A percentile compares a stretch with the other conserved stretches of the same genome.
phyloP scores from a whole-genome alignment of 495 filamentous ascomycete species.

The Geoglossum glabrum region DNA sequence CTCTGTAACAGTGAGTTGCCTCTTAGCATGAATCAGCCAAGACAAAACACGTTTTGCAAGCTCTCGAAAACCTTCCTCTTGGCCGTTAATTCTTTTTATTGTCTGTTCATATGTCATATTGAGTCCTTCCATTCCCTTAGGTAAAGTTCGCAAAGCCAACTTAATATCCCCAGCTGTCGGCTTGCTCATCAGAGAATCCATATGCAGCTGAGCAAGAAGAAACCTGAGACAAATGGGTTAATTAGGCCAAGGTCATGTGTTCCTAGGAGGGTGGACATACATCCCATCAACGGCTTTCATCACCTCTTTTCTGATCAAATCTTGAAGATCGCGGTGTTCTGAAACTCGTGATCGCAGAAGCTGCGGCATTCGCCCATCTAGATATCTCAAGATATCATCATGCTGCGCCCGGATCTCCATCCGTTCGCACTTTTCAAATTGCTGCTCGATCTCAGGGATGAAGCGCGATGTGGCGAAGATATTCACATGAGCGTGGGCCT shows the following conservation, averaged over 20 bases:
- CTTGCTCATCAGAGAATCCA: constrained; percentile 24
- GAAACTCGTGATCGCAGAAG: constrained; percentile 5
- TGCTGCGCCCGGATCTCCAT: constrained; percentile 14
- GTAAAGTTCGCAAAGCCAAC: constrained; percentile 17
- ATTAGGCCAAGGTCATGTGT: constrained; percentile 11
- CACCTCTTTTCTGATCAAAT: constrained; percentile 7
- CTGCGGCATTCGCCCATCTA: constrained; percentile 10
- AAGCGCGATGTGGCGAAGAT: constrained; percentile 17
- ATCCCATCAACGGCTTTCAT: constrained; percentile 11
- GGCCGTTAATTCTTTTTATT: constrained; percentile 24
- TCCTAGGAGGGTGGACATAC: constrained; percentile 10
- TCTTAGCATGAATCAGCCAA: constrained; percentile 25
- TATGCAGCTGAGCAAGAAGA: constrained; percentile 30
- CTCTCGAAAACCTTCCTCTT: constrained; percentile 11
- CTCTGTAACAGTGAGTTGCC: constrained; percentile 22
- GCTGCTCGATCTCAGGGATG: constrained; percentile 6
- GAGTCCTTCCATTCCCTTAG: constrained; percentile 12
- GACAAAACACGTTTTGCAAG: constrained; percentile 21
- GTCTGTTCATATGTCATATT: constrained; percentile 22
- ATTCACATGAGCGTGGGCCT: not conserved
- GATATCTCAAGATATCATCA: constrained; percentile 16
- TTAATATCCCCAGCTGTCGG: constrained; percentile 14
- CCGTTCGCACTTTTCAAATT: constrained; percentile 2
- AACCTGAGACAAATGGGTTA: constrained; percentile 22
- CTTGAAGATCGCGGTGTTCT: constrained; percentile 5